Base-by-base conservation (phyloP, 441 rosid species). In the Melastoma candidum region DNA sequence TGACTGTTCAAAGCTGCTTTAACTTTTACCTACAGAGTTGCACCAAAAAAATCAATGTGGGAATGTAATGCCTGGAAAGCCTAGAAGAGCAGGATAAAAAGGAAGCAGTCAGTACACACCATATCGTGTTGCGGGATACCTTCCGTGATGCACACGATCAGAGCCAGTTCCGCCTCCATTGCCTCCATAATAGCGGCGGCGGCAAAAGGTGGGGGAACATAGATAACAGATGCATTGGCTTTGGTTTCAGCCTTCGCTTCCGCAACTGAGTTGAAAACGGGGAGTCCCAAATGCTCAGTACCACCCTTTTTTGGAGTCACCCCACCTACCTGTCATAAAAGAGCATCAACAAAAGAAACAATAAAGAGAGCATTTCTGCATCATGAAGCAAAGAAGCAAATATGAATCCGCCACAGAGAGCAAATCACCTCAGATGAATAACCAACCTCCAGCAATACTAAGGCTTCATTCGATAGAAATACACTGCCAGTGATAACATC, bases 231-330 rank as follows among this genome's bases (percentile, higher is more conserved):
- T 11, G 97, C 98, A 69, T 93, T 93, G 45, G 95, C 95, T 68
- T 79, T 88, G 0, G 95, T 81, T 64, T 82, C 97, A 61, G 95
- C 90, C 63, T 88, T 93, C 0, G 98, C 98, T 71, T 93, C 98
- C 14, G 97, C 90, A 45, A 93, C 95, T n/a, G 98, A 53, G 74
- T 93, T 88, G 74, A 85, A 88, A 56, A 93, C 97, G 36, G 97
- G 97, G 60, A 88, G 95, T 14, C 98, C 98, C 71, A 88, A 74
- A 70, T 93, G 98, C 57, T 88, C 97, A 1, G 98, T 93, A 24
- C 98, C 98, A 48, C 98, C 98, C 74, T 93, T 93, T 80, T 88
- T 93, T 0, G 98, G 97, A 41, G 98, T 93, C 64, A 88, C 97
- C 32, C 97, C 97, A 48, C 92, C 97, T 45, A 93, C 95, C 97